Evolutionary conservation across 805 yeast species (phyloP), one percentile per base, ranked within the genome.

Genomic region (Ogataea minuta): DNA sequence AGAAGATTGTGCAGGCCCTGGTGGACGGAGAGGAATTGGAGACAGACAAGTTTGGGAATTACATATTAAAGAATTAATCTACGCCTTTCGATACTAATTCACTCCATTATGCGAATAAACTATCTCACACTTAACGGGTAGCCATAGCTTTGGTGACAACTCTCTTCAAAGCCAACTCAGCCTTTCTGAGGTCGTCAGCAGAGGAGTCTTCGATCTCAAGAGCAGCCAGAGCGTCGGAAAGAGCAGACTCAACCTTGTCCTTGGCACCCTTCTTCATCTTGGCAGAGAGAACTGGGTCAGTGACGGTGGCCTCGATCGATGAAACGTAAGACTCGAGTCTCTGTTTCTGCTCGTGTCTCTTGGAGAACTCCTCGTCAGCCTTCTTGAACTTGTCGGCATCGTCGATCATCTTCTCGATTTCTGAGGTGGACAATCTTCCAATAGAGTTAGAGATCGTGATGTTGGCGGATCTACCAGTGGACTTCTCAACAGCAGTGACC

Each of bases 91-190:
- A 25, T 26, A 31, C 40, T 36, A 36, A 36, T 36, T 36, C 35
- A 36, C 35, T 36, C 35, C 40, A 38, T 31, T 38, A 44, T 45
- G 50, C 50, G 50, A 49, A 43, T 44, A 41, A 32, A 31, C 36
- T 38, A 38, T 38, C 28, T 38, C 36, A 38, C 41, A 32, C 73
- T 81, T 84, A 85, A 81, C 96, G 96, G 72, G 96, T 79, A 62
- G 96, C 85, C 89, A 90, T 86, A 71, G 97, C 97, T 81, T 89
- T 91, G 80, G 96, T 91, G 71, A 91, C 97, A 67, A 91, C 96
- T 76, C 99, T 87, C 89, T 93, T 93, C 72, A 93, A 86, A 72
- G 89, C 83, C 71, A 93, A 88, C 81, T 93, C 98, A 67, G 99
- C 98, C 84, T 88, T 93, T 84, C 98, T 87, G 79, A 76, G 81